Conservation (phyloP, 2,329 filamentous ascomycete species). For the Aspergillus felis region DNA sequence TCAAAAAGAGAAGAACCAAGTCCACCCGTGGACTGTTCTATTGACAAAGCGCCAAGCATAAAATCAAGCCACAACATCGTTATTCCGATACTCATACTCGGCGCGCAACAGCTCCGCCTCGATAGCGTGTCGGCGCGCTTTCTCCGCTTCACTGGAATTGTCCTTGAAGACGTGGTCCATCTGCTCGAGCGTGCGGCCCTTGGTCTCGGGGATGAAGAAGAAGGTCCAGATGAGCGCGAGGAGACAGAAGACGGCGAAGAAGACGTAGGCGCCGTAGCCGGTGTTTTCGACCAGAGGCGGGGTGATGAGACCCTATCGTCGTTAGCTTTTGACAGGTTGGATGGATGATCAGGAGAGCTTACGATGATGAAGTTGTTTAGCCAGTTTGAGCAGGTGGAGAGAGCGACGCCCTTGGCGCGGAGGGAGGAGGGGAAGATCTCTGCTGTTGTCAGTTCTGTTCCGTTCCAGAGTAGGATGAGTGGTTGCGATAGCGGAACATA, state of each 20-base stretch:
- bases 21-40: not conserved
- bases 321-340: conserved; percentile 2
- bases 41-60: not conserved
- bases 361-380: conserved; percentile 61
- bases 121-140: conserved; percentile 27
- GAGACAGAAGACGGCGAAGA: conserved; percentile 56
- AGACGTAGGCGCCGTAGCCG: conserved; percentile 52
- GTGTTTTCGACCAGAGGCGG: conserved; percentile 60
- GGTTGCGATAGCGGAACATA: conserved; percentile 5
- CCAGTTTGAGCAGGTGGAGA: conserved; percentile 63
- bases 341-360: conserved; percentile 16
- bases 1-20: not conserved
- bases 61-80: not conserved
- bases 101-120: conserved; percentile 27
- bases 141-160: conserved; percentile 30
- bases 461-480: not conserved
- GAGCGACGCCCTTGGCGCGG: conserved; percentile 62
- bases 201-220: conserved; percentile 56
- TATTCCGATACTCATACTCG: conserved; percentile 1
- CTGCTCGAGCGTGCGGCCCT: conserved; percentile 52
- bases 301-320: conserved; percentile 54
- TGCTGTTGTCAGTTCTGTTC: conserved; percentile 24
- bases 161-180: conserved; percentile 48
- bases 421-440: conserved; percentile 63
- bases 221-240: conserved; percentile 50